These are phyloP conservation scores for Fusarium haematococcum DNA, from an alignment of 2,329 filamentous ascomycete genomes.

Conservation along the genomic window DNA sequence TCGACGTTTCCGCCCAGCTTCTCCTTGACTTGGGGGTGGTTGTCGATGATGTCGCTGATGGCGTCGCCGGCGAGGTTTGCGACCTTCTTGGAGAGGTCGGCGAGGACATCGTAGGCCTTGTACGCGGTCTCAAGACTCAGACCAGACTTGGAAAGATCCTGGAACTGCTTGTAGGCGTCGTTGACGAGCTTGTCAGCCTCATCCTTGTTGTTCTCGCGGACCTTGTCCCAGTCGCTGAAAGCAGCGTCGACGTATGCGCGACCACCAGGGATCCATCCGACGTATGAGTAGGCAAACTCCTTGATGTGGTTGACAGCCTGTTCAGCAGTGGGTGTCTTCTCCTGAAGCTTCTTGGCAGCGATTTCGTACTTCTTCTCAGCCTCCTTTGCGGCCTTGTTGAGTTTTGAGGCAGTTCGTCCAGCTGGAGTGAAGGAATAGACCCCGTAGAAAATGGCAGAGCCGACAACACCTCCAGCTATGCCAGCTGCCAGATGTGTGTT, in stretches of 20 bases:
- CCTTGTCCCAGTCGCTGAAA: slow-evolving; percentile 77
- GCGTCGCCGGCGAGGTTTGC: slow-evolving; percentile 72
- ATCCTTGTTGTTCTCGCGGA: slow-evolving; percentile 74
- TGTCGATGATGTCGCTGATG: slow-evolving; percentile 73
- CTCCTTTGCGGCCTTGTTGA: slow-evolving; percentile 63
- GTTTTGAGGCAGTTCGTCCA: slow-evolving; percentile 53
- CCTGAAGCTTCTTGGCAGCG: slow-evolving; percentile 69
- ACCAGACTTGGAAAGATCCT: slow-evolving; percentile 68
- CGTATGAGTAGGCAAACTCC: slow-evolving; percentile 75
- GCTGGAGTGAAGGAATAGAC: slow-evolving; percentile 59
- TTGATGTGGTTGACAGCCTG: slow-evolving; percentile 75
- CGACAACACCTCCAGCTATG: slow-evolving; percentile 57
- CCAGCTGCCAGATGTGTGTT: slow-evolving; percentile 55
- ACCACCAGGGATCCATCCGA: slow-evolving; percentile 78
- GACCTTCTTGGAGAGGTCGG: slow-evolving; percentile 70
- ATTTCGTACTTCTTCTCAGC: slow-evolving; percentile 71
- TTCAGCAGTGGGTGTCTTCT: slow-evolving; percentile 73
- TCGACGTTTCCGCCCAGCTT: slow-evolving; percentile 76
- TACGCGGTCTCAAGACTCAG: slow-evolving; percentile 72
- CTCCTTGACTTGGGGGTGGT: slow-evolving; percentile 79
- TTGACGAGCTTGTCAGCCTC: slow-evolving; percentile 77
- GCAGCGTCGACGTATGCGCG: slow-evolving; percentile 74
- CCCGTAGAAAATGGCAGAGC: slow-evolving; percentile 57
- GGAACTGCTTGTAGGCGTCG: slow-evolving; percentile 76
- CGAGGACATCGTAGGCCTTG: slow-evolving; percentile 71